Conservation (phyloP, 495 filamentous ascomycete species). For the Xylaria scruposa region DNA sequence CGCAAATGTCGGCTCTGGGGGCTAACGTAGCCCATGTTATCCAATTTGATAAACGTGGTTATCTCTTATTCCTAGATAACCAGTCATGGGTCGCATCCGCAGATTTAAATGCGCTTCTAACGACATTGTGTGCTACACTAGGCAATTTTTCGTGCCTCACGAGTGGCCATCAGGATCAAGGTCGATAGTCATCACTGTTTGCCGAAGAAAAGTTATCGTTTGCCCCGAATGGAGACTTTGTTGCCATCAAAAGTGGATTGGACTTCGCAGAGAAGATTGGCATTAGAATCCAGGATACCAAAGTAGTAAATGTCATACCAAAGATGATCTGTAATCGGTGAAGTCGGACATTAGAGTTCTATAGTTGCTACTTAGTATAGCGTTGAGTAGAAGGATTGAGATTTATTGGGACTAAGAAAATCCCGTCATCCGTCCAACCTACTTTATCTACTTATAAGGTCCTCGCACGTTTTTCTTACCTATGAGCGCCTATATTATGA, state of each 20-base stretch:
- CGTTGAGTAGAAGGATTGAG: neutral
- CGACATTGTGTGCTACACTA: neutral
- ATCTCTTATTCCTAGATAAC: neutral
- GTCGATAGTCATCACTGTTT: neutral
- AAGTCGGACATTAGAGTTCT: neutral
- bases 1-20: neutral
- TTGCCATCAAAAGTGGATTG: neutral
- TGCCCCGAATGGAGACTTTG: neutral
- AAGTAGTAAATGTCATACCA: neutral
- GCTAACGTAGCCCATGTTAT: neutral
- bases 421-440: neutral
- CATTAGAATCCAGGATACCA: neutral
- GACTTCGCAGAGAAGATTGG: neutral
- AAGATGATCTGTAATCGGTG: neutral
- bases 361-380: neutral
- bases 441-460: neutral
- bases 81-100: constrained; percentile 40
- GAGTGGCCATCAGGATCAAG: neutral
- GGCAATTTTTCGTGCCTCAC: constrained; percentile 7
- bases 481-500: neutral
- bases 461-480: neutral
- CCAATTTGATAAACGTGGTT: neutral
- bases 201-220: neutral
- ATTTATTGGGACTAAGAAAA: neutral
- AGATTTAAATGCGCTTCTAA: neutral